phyloP scores from a whole-genome alignment of 2,329 filamentous ascomycete genomes.

The Epichloe sibirici region DNA sequence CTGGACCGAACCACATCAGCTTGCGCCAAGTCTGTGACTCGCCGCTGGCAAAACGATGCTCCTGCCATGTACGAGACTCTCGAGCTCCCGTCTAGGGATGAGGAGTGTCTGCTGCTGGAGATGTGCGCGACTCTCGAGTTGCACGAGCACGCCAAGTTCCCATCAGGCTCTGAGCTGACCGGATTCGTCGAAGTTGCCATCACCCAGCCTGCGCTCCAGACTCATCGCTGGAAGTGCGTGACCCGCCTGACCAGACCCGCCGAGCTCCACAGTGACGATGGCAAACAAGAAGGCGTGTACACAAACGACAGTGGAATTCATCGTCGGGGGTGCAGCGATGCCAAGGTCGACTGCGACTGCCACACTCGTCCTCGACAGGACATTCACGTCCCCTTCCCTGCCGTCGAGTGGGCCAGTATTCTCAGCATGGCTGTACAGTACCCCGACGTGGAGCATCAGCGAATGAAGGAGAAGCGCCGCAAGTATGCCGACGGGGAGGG shows the following conservation, averaged over 20 bases:
- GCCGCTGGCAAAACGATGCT: conserved; percentile 46
- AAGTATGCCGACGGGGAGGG: conserved; percentile 20
- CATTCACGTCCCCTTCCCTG: conserved; percentile 45
- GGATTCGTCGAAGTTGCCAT: conserved; percentile 48
- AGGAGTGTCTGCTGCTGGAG: conserved; percentile 46
- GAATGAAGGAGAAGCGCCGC: conserved; percentile 24
- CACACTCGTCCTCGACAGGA: conserved; percentile 32
- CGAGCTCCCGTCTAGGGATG: conserved; percentile 33
- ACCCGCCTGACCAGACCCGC: conserved; percentile 45
- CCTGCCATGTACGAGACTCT: conserved; percentile 43
- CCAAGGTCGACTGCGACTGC: conserved; percentile 38
- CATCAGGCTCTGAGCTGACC: conserved; percentile 46
- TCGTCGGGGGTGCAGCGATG: conserved; percentile 37
- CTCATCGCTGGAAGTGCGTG: conserved; percentile 47
- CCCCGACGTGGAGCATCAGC: conserved; percentile 30
- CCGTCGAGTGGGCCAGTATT: conserved; percentile 45
- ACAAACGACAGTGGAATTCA: conserved; percentile 41
- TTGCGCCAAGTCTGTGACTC: conserved; percentile 38
- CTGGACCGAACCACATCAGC: conserved; percentile 44
- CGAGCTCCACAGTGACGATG: conserved; percentile 37
- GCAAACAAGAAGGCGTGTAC: conserved; percentile 31
- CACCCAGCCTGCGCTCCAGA: conserved; percentile 38
- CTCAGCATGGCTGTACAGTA: conserved; percentile 44
- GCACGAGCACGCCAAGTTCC: conserved; percentile 44
- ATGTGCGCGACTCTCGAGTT: conserved; percentile 50